A percentile compares a stretch with the other conserved stretches of the same genome.
Conservation (phyloP, 2,329 filamentous ascomycete species). For the Cladosporium sp. region DNA sequence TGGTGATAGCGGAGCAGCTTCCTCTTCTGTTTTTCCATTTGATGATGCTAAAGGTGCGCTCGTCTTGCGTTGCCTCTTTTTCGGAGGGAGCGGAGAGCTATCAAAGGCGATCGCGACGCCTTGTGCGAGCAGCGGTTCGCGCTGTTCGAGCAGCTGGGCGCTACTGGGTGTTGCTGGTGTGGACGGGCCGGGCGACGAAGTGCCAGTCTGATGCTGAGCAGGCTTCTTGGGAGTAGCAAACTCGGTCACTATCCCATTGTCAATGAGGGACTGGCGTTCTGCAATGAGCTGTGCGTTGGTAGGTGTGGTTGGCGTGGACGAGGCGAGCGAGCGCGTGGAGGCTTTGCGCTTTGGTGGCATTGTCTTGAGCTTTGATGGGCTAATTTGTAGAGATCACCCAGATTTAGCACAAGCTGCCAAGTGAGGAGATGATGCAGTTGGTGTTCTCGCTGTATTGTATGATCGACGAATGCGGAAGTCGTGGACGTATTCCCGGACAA, state of each 20-base stretch:
- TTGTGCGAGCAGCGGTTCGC: background rate
- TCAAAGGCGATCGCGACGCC: too few relatives aligned
- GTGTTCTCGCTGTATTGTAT: background rate
- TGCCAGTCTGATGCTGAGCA: background rate
- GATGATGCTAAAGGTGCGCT: background rate
- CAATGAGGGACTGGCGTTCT: too few relatives aligned
- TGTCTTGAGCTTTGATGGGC: too few relatives aligned
- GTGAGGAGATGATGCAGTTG: too few relatives aligned
- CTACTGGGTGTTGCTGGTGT: background rate
- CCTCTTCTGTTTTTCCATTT: background rate
- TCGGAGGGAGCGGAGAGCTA: background rate
- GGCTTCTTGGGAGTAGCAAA: background rate
- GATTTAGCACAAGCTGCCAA: too few relatives aligned
- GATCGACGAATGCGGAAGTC: background rate
- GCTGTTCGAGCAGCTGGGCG: background rate
- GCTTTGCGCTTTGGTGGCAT: background rate
- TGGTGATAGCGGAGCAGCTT: background rate
- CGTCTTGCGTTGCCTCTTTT: background rate
- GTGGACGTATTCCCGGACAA: background rate
- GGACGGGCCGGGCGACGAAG: background rate
- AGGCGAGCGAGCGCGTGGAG: background rate
- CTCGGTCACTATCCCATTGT: too few relatives aligned
- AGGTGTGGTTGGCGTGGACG: background rate
- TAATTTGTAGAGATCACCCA: too few relatives aligned
- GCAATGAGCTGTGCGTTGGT: background rate